A percentile compares a stretch with the other conserved stretches of the same genome.
These are phyloP conservation scores for Letharia columbiana DNA, from an alignment of 495 filamentous ascomycete species.

Conservation along the genomic window DNA sequence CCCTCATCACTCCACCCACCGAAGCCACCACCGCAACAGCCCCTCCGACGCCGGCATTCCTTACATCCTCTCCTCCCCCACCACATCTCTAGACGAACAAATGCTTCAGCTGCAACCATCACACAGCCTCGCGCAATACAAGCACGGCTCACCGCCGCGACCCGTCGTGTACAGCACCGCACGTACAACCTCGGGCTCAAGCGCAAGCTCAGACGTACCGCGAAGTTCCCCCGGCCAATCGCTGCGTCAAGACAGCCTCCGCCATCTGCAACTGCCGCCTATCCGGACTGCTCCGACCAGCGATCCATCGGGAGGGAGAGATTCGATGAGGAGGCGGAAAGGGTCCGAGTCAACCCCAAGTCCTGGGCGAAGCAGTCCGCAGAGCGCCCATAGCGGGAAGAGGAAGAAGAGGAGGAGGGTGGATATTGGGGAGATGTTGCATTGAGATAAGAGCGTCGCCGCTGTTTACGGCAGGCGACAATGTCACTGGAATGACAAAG, in stretches of 20 bases:
- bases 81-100: constrained; percentile 15
- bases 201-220: constrained; percentile 21
- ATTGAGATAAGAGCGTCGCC: constrained; percentile 10
- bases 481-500: not conserved
- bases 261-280: constrained; percentile 26
- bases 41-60: constrained; percentile 19
- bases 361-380: constrained; percentile 23
- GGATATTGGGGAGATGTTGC: constrained; percentile 26
- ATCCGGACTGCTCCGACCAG: constrained; percentile 23
- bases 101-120: constrained; percentile 21
- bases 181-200: constrained; percentile 20
- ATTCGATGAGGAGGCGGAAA: constrained; percentile 14
- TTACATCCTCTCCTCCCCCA: constrained; percentile 16
- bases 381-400: constrained; percentile 21
- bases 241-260: constrained; percentile 20
- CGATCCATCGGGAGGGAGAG: constrained; percentile 17
- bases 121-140: constrained; percentile 24
- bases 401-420: constrained; percentile 28
- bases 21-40: constrained; percentile 20
- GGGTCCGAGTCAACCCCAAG: constrained; percentile 20
- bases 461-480: not conserved
- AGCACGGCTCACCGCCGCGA: constrained; percentile 22
- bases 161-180: constrained; percentile 21
- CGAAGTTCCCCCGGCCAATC: constrained; percentile 19
- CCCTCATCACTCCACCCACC: constrained; percentile 8